Conservation (phyloP, 768 basidiomycete species). For the Panaeolus papilionaceus region DNA sequence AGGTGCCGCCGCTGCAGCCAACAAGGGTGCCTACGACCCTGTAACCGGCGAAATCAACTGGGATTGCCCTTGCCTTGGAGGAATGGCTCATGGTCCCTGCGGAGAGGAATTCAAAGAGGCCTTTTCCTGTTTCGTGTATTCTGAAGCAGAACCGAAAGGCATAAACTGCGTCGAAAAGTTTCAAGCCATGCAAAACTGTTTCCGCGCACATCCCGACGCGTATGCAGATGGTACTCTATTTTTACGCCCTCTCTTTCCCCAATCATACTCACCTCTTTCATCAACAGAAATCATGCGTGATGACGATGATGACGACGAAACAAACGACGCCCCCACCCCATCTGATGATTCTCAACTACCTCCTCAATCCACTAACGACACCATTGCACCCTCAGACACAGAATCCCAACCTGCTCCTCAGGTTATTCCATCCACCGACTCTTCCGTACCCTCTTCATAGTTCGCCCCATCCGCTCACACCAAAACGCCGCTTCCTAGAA, state of each 20-base stretch:
- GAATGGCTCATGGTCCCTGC: conserved; percentile 98
- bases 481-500: neutral
- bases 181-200: conserved; percentile 97
- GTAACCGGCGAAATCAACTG: conserved; percentile 99
- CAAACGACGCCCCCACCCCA: conserved; percentile 19
- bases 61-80: conserved; percentile 99
- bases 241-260: conserved; percentile 17
- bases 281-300: conserved; percentile 70
- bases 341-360: conserved; percentile 15
- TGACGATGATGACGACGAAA: conserved; percentile 62
- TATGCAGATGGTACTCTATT: conserved; percentile 84
- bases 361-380: conserved; percentile 1
- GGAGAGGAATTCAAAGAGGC: conserved; percentile 93
- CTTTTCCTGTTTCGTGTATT: conserved; percentile 96
- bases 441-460: neutral
- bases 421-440: neutral
- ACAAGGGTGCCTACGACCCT: conserved; percentile 81
- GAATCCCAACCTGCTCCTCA: neutral
- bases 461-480: neutral
- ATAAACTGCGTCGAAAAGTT: conserved; percentile 98
- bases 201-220: conserved; percentile 94
- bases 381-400: neutral
- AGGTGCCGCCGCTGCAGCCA: conserved; percentile 29
- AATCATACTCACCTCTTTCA: conserved; percentile 14
- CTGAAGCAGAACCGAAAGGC: conserved; percentile 95